Evolutionary conservation across 139 green algal species (phyloP), one percentile per base, ranked within the genome.

Genomic region (Tetraselmis chui): DNA sequence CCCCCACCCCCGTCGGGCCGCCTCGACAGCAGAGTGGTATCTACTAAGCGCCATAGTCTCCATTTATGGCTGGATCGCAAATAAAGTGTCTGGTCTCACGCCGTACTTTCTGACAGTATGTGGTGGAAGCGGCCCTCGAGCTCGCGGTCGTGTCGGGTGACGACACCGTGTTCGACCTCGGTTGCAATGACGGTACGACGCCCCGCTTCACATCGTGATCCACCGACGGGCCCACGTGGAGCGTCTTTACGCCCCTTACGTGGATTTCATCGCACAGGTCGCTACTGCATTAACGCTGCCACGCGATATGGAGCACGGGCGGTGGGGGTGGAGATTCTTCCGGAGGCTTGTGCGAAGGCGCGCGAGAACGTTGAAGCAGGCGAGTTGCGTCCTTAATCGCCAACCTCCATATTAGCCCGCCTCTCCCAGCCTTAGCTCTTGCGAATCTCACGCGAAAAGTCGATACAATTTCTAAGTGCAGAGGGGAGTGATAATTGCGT

Each of bases 91-190:
- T 67, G 45, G 11, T 67, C 45, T 67, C 11, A 25, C 45, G 11
- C 45, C 18, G 45, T 5, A 67, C 18, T 5, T 18, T 79, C 77
- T 23, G 2, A 22, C 77, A 81, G 77, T 81, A 81, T 22, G 27
- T 30, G 11, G 30, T 81, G 26, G 25, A 28, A 5, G 77, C 77
- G 30, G 31, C 76, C 77, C 77, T 81, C 23, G 77, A 81, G 25
- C 31, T 81, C 29, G 77, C 77, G 5, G 26, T 23, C 26, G 77
- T 81, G 2, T 74, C 30, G 77, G 77, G 2, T 31, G 11, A 2
- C 23, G 77, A 81, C 23, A 28, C 76, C 2, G 77, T 81, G 30
- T 81, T 75, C 77, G 77, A 81, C 31, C 31, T 81, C 30, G 77
- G 77, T 18, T 81, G 77, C 23, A 28, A 81, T 28, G 77, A 81